Percentiles rank a stretch among this genome's conserved stretches.
These are phyloP conservation scores for Syzygium aqueum DNA, from an alignment of 345 rosid genomes.

Conservation along the genomic window DNA sequence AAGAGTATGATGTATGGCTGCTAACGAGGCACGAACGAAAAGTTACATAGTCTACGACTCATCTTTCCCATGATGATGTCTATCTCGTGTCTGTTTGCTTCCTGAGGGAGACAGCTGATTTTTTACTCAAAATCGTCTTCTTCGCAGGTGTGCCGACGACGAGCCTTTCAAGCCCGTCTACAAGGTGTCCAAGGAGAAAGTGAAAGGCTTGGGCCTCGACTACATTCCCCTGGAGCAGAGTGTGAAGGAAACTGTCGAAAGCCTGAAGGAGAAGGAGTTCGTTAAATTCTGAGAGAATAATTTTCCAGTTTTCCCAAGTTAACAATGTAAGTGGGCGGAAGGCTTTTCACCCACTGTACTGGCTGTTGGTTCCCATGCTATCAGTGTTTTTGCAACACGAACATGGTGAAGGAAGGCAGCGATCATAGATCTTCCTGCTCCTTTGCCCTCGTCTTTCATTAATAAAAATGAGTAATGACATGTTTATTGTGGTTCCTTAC, in stretches of 20 bases:
- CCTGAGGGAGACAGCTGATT: neutral
- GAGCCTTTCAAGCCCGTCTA: constrained; percentile 60
- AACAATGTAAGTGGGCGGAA: neutral
- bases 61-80: neutral
- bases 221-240: constrained; percentile 74
- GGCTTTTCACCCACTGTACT: neutral
- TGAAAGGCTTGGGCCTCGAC: constrained; percentile 55
- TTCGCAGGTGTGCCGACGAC: constrained; percentile 62
- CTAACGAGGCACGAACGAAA: neutral
- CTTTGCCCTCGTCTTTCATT: neutral
- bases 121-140: neutral
- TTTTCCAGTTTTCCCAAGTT: no score
- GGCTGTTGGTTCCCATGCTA: neutral
- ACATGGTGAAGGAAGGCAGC: neutral
- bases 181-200: constrained; percentile 78
- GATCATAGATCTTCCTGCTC: neutral
- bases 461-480: neutral
- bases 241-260: constrained; percentile 84
- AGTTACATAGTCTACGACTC: neutral
- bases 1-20: neutral
- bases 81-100: neutral
- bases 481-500: neutral
- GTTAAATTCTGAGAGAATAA: constrained; percentile 27
- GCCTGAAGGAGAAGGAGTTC: constrained; percentile 82
- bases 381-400: neutral